These are phyloP conservation scores for Plantago major DNA, from an alignment of 257 asterid species.

Conservation along the genomic window DNA sequence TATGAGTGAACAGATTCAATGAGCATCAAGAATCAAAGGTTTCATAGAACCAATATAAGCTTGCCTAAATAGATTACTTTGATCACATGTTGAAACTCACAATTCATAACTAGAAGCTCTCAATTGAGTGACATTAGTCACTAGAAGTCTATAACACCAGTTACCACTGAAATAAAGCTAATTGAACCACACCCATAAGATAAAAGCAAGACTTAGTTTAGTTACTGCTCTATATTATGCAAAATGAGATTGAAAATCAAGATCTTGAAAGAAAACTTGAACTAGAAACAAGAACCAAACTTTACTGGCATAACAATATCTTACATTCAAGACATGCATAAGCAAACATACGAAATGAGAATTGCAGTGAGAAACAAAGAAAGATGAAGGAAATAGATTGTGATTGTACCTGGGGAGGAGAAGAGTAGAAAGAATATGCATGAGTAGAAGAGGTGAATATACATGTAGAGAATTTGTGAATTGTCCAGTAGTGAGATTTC, in stretches of 20 bases:
- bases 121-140: background rate
- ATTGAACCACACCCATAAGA: background rate
- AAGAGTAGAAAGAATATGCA: background rate
- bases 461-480: background rate
- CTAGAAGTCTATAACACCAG: background rate
- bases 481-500: slow-evolving; percentile 1
- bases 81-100: no score
- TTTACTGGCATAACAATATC: background rate
- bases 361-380: background rate
- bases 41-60: background rate
- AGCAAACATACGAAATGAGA: no score
- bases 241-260: background rate
- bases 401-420: background rate
- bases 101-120: background rate
- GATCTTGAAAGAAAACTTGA: background rate
- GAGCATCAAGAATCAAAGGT: background rate
- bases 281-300: background rate
- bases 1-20: no score
- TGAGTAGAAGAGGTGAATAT: slow-evolving; percentile 1
- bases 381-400: background rate
- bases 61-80: background rate
- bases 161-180: background rate
- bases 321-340: no score
- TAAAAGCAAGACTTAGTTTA: background rate
- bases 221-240: background rate